Percentiles rank a stretch among this genome's conserved stretches.
phyloP scores from a whole-genome alignment of 2,329 filamentous ascomycete species.

The Epichloe bromicola region DNA sequence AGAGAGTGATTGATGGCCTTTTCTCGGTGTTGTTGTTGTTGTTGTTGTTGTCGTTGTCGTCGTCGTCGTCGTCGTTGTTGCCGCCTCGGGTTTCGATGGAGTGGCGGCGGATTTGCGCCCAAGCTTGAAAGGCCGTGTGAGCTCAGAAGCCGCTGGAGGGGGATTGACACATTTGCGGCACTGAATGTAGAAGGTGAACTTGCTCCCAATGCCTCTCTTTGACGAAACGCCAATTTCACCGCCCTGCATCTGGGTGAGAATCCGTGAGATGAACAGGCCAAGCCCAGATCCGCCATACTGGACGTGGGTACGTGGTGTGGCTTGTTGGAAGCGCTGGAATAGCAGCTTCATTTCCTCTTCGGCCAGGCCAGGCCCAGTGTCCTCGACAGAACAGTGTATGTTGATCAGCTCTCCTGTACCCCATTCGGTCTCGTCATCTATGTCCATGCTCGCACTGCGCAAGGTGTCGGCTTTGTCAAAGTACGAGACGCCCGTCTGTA shows the following conservation, averaged over 20 bases:
- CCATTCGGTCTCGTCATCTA: constrained; percentile 51
- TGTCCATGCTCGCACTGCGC: constrained; percentile 21
- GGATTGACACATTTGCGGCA: constrained; percentile 41
- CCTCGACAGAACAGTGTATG: constrained; percentile 58
- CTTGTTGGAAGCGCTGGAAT: constrained; percentile 57
- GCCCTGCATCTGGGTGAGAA: constrained; percentile 63
- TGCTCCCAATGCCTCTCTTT: constrained; percentile 54
- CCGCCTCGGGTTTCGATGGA: constrained; percentile 5
- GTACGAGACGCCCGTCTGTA: constrained; percentile 29
- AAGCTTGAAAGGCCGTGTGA: constrained; percentile 23
- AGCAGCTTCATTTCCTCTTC: constrained; percentile 53
- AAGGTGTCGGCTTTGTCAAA: constrained; percentile 32
- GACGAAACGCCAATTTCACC: constrained; percentile 65
- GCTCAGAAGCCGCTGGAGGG: constrained; percentile 23
- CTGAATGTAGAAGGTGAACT: constrained; percentile 66
- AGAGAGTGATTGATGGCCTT: neutral
- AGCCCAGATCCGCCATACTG: constrained; percentile 60
- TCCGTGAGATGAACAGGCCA: constrained; percentile 63
- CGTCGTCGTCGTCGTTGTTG: neutral
- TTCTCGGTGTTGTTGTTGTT: neutral
- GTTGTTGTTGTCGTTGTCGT: too few species aligned
- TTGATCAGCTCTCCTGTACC: constrained; percentile 58
- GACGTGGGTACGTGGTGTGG: constrained; percentile 55
- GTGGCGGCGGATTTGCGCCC: constrained; percentile 13
- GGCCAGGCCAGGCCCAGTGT: constrained; percentile 55